Evolutionary conservation across 208 protist genomes (phyloP), one percentile per base, ranked within the genome.

Genomic region (Lotmaria passim): DNA sequence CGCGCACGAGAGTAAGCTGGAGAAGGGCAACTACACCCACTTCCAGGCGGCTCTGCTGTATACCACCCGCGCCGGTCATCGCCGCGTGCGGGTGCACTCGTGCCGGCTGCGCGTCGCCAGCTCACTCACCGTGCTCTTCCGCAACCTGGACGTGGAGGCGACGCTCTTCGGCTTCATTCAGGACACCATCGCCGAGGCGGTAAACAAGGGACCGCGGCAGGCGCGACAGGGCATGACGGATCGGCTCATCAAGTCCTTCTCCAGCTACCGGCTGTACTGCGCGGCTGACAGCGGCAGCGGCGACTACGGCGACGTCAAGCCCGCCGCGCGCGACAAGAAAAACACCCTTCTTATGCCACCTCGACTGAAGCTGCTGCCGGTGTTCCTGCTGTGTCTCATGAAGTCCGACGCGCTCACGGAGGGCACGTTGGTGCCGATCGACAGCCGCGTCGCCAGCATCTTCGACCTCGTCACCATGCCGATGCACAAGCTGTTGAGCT

Each of bases 1-100:
- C 58, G 83, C 90, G n/a, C 91, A 98, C 69, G 94, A 97, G 64
- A 83, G 81, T 36, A 86, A 70, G 41, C 63, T 96, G 55, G 81
- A 87, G 43, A 91, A 79, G 63, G 83, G 83, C 24, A 69, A 61
- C 33, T 87, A 90, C 67, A 84, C 80, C 0, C 93, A 92, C 73
- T 90, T 98, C 72, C 97, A 98, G 83, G 72, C 69, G 11, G 95
- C 95, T 26, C 72, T 98, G 38, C 87, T 98, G 21, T 98, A 98
- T 81, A 98, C 97, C 17, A 95, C 93, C 11, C 77, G 83, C 65
- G 78, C 56, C 14, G 97, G 97, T 24, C 70, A 89, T 31, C 82
- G 97, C 17, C 91, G 93, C 6, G 85, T 98, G 34, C 93, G 97
- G 19, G 86, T 97, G 41, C 86, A 95, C 44, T 97, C 91, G 39